A percentile compares a stretch with the other conserved stretches of the same genome.
Conservation (phyloP, 2,329 filamentous ascomycete species). For the Fusarium transvaalense region DNA sequence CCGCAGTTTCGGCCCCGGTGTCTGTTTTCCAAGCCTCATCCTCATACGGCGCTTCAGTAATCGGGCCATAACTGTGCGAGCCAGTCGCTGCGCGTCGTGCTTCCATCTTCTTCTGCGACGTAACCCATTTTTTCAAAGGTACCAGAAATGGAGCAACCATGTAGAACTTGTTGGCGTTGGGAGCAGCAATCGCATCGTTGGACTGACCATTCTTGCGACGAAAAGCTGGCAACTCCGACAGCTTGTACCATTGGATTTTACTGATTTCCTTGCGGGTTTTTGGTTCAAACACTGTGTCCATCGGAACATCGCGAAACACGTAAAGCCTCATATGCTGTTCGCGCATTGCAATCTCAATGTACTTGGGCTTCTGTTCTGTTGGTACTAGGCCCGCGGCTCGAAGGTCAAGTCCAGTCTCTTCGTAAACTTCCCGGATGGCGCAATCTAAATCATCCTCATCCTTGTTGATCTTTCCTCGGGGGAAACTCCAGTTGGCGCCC, state of each 20-base stretch:
- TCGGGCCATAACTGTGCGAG: constrained; percentile 56
- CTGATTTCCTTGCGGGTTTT: constrained; percentile 97
- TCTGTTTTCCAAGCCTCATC: constrained; percentile 67
- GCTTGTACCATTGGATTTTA: constrained; percentile 93
- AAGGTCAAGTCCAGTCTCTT: constrained; percentile 94
- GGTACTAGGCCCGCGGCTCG: constrained; percentile 80
- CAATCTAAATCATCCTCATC: constrained; percentile 95
- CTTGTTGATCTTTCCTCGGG: constrained; percentile 97
- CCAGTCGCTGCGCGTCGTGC: constrained; percentile 59
- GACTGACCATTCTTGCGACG: constrained; percentile 73
- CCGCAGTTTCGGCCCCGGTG: constrained; percentile 48
- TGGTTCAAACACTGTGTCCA: constrained; percentile 88
- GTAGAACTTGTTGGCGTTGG: constrained; percentile 90
- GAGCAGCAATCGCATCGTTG: constrained; percentile 66
- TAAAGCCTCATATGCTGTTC: constrained; percentile 95
- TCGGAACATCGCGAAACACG: constrained; percentile 88
- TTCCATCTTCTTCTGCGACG: constrained; percentile 83
- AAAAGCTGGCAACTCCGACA: constrained; percentile 87
- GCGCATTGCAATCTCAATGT: constrained; percentile 88
- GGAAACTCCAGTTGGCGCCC: constrained; percentile 95
- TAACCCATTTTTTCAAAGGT: constrained; percentile 89
- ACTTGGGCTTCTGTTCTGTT: constrained; percentile 78
- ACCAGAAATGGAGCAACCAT: constrained; percentile 96
- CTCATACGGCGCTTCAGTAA: constrained; percentile 71
- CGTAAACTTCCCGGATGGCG: constrained; percentile 92